Evolutionary conservation across 2,329 filamentous ascomycete genomes (phyloP), one percentile per base, ranked within the genome.

Genomic region (Penicillium sp.): DNA sequence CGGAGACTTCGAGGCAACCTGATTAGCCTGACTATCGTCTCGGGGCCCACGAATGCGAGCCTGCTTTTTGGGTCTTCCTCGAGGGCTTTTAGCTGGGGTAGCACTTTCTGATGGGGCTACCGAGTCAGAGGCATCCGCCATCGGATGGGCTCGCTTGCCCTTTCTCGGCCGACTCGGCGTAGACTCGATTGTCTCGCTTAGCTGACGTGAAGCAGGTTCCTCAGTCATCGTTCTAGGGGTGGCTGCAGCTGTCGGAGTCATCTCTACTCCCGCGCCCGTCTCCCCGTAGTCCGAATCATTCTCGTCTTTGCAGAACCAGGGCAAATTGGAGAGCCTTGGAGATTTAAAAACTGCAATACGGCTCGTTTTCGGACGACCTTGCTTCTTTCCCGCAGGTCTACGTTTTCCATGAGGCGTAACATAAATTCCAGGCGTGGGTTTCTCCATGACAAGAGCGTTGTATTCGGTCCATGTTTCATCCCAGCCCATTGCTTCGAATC

Each of bases 401-500:
- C 75, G 69, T 54, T 70, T 73, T 19, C 75, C 75, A 39, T 63
- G 64, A 4, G 73, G 67, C 11, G 77, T 78, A 24, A 79, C 55
- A 56, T 77, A 79, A 11, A 78, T 67, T 10, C 78, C 77, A 13
- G 74, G 67, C 3, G 55, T 59, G 13, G 69, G 64, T n/a, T 73
- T 72, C 27, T 76, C 70, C 47, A 77, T 71, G 5, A 73, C 53
- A 3, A 75, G 55, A 24, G 73, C 66, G 31, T 64, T 75, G 55
- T 77, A 77, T 56, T 75, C 73, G 1, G 75, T 76, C 73, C 73
- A 78, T 2, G 67, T 69, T 50, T 76, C 72, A 56, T 77, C 75
- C 57, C 76, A 60, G 1, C 75, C 75, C 52, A 73, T 63, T 22
- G 73, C 70, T 55, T 75, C 70, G 2, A 77, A 66, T 41, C 63